Evolutionary conservation across 78 protist species (phyloP).

Genomic region (Corallochytrium limacisporum): DNA sequence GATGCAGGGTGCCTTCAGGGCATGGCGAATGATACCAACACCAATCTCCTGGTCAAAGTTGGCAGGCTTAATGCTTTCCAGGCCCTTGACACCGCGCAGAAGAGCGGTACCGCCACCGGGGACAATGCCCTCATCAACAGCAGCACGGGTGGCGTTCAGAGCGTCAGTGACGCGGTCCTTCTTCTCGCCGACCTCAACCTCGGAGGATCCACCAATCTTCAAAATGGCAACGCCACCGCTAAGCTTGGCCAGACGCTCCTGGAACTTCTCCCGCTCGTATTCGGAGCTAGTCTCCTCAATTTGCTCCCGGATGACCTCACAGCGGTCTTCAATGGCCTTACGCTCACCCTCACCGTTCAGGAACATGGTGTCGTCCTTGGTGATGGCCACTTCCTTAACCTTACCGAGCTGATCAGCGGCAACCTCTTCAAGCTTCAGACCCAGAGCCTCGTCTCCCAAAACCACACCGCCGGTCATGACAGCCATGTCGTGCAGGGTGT

Average conservation of each 20-base stretch:
- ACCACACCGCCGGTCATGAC: constrained; percentile 81
- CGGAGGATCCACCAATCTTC: constrained; percentile 93
- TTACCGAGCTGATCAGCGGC: constrained; percentile 58
- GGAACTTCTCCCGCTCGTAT: constrained; percentile 76
- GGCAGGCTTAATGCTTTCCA: constrained; percentile 28
- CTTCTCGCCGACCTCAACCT: constrained; percentile 96
- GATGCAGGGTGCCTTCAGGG: constrained; percentile 65
- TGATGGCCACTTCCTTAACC: constrained; percentile 57
- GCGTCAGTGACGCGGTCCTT: constrained; percentile 97
- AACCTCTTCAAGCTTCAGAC: constrained; percentile 14
- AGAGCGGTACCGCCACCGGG: constrained; percentile 95
- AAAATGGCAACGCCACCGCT: constrained; percentile 88
- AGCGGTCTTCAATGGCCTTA: constrained; percentile 69
- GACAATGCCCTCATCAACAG: constrained; percentile 96
- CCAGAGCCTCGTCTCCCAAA: constrained; percentile 50
- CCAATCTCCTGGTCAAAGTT: constrained; percentile 83
- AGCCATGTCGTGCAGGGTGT: constrained; percentile 90
- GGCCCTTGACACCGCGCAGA: constrained; percentile 45
- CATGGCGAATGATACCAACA: constrained; percentile 68
- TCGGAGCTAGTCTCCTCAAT: constrained; percentile 53
- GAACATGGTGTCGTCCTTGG: constrained; percentile 84
- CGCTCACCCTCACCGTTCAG: constrained; percentile 84
- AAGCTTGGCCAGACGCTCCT: constrained; percentile 91
- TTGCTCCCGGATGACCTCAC: constrained; percentile 55
- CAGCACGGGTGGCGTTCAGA: constrained; percentile 95